These are phyloP conservation scores for Candida sithepensis DNA, from an alignment of 805 yeast species.

Conservation along the genomic window DNA sequence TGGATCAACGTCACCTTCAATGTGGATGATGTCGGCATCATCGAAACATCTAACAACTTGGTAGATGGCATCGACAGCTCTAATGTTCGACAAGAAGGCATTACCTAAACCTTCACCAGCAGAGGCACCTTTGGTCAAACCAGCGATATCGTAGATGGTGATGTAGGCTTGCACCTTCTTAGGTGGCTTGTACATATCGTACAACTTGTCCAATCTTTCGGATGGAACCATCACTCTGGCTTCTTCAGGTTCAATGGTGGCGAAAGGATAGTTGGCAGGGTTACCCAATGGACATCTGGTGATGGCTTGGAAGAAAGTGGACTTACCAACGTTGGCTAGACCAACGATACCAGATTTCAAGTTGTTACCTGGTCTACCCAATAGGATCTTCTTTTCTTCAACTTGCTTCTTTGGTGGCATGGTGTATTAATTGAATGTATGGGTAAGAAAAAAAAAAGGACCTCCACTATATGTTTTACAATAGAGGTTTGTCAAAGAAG, in stretches of 20 bases:
- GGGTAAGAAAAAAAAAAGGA: no score
- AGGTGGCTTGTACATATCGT: slow-evolving; percentile 74
- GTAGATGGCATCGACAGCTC: slow-evolving; percentile 97
- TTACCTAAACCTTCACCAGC: slow-evolving; percentile 98
- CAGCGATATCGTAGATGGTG: slow-evolving; percentile 96
- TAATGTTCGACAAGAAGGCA: slow-evolving; percentile 91
- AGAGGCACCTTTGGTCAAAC: slow-evolving; percentile 94
- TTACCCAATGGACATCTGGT: slow-evolving; percentile 89
- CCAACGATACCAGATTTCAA: slow-evolving; percentile 84
- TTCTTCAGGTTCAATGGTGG: slow-evolving; percentile 97
- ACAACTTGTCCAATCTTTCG: slow-evolving; percentile 74
- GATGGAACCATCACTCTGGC: slow-evolving; percentile 95
- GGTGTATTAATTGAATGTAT: slow-evolving; percentile 4
- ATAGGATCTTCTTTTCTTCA: slow-evolving; percentile 35
- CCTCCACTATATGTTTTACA: no score
- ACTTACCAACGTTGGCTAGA: slow-evolving; percentile 91
- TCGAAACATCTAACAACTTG: slow-evolving; percentile 98
- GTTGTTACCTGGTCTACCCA: slow-evolving; percentile 41
- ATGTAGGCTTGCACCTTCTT: slow-evolving; percentile 87
- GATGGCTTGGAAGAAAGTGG: slow-evolving; percentile 96
- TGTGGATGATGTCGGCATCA: slow-evolving; percentile 96
- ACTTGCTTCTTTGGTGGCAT: slow-evolving; percentile 40
- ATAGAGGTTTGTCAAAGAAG: no score
- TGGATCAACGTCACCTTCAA: slow-evolving; percentile 96
- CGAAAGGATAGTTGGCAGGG: slow-evolving; percentile 98